Evolutionary conservation across 2,329 filamentous ascomycete species (phyloP), one percentile per base, ranked within the genome.

Genomic region (Claviceps maximensis): DNA sequence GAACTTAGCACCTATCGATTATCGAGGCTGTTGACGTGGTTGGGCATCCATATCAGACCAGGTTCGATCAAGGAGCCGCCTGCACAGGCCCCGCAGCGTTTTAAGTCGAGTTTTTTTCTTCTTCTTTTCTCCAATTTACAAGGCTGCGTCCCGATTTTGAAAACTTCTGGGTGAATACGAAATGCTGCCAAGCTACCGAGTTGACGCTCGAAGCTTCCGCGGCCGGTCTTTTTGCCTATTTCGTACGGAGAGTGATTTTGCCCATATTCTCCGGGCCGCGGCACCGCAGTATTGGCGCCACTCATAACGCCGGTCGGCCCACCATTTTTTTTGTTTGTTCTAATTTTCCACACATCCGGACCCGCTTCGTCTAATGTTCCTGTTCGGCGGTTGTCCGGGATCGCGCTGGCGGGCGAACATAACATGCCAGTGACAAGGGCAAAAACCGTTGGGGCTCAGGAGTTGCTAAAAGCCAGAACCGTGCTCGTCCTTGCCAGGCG

Each of bases 201-300:
- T 29, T 23, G n/a, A 47, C 31, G 29, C 50, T 40, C 15, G 10
- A 40, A 46, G 21, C 38, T 51, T 47, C 31, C 13, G 29, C 33
- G 33, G 29, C 21, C 44, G 49, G 49, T 13, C 45, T 42, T 49
- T 47, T 51, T 47, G 7, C 44, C 44, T 48, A 27, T 50, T 33
- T 46, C 12, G 5, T 17, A 38, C 49, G 29, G 49, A 49, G 27
- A 33, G 47, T 52, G 17, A 38, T 49, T n/a, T 31, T 41, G 17
- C 41, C 42, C 15, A 31, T 42, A 47, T 41, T 52, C 41, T 41
- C 53, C 50, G 50, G n/a, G 47, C 50, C 53, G 52, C 53, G 50
- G 53, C 29, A 49, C 12, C 33, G 31, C n/a, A 17, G 8, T 40
- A n/a, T 41, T 25, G 19, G 40, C 36, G 17, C 27, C 10, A 47